Evolutionary conservation across 169 alveolate species (phyloP).

Genomic region (Theileria equi): DNA sequence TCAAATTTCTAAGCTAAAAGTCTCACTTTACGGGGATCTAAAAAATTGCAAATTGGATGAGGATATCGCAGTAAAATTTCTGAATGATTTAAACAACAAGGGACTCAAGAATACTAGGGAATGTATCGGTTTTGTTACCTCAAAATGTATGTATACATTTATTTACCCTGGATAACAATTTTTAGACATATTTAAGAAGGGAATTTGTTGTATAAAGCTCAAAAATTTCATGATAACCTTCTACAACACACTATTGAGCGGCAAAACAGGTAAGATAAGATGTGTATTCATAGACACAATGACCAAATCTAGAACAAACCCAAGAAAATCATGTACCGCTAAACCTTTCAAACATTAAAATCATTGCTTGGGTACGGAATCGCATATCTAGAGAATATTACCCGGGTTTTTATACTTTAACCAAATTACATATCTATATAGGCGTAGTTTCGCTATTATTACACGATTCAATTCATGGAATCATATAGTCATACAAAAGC

Average conservation of each 20-base stretch:
- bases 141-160: conserved; percentile 12
- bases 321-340: not conserved
- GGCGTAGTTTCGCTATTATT: conserved; percentile 17
- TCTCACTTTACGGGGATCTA: not conserved
- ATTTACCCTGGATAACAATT: not conserved
- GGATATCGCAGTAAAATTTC: not conserved
- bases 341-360: not conserved
- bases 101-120: conserved; percentile 11
- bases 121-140: conserved; percentile 45
- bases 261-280: not conserved
- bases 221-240: conserved; percentile 2
- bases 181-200: conserved; percentile 22
- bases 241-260: not conserved
- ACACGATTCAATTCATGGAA: conserved; percentile 11
- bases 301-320: not conserved
- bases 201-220: conserved; percentile 25
- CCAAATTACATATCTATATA: not conserved
- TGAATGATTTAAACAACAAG: conserved; percentile 12
- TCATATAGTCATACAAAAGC: not conserved
- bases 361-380: conserved; percentile 17
- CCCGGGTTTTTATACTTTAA: conserved; percentile 4
- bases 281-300: not conserved
- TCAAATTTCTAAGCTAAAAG: conserved; percentile 32
- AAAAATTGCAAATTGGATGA: conserved; percentile 11
- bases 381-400: conserved; percentile 26